phyloP scores from a whole-genome alignment of 768 basidiomycete species.

The Russula earlei region DNA sequence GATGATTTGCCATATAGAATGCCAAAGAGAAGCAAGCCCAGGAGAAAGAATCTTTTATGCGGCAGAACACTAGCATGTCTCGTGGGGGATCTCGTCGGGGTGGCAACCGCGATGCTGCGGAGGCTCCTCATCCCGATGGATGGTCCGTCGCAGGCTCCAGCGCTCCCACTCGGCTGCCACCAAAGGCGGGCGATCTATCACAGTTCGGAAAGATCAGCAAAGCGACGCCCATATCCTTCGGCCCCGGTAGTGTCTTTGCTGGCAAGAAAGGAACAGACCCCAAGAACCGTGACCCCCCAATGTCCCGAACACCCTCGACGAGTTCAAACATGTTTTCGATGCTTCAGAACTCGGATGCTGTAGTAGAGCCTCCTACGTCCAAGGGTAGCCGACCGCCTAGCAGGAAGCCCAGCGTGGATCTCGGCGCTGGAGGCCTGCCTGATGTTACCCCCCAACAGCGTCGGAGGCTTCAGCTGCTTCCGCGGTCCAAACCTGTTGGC shows the following conservation, averaged over 20 bases:
- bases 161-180: constrained; percentile 39
- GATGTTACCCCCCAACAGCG: constrained; percentile 49
- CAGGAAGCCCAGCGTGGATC: constrained; percentile 43
- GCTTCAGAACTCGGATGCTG: constrained; percentile 56
- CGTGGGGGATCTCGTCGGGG: constrained; percentile 88
- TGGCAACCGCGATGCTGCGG: constrained; percentile 49
- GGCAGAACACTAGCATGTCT: constrained; percentile 65
- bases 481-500: constrained; percentile 64
- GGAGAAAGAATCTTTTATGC: constrained; percentile 61
- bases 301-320: constrained; percentile 67
- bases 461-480: constrained; percentile 63
- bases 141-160: constrained; percentile 45
- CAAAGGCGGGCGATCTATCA: constrained; percentile 79
- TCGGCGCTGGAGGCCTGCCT: constrained; percentile 35
- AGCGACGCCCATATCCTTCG: constrained; percentile 61
- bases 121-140: constrained; percentile 67
- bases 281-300: constrained; percentile 52
- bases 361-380: constrained; percentile 35
- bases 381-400: constrained; percentile 47
- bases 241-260: constrained; percentile 76
- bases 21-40: constrained; percentile 85
- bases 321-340: constrained; percentile 83
- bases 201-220: constrained; percentile 82
- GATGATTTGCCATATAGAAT: constrained; percentile 37
- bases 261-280: constrained; percentile 47